Evolutionary conservation across 768 basidiomycete genomes (phyloP).

Genomic region (Russula abietina): DNA sequence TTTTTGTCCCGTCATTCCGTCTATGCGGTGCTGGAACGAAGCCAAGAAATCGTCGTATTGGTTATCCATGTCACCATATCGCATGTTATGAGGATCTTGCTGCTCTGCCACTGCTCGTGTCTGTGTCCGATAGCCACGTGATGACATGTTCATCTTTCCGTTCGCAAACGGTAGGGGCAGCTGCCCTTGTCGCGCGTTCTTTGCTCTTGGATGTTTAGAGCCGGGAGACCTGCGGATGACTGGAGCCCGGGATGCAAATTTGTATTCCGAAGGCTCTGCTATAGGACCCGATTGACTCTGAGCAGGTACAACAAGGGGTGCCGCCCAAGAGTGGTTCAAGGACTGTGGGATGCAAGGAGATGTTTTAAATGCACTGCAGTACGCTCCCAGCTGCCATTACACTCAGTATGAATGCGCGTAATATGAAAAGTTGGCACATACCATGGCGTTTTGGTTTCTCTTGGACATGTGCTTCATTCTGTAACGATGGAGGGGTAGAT

Average conservation of each 20-base stretch:
- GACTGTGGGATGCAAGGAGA: not conserved
- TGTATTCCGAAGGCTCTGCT: conserved; percentile 9
- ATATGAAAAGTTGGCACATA: not conserved
- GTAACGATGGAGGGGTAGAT: not conserved
- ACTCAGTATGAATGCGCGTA: not conserved
- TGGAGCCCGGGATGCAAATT: conserved; percentile 17
- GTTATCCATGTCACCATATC: not conserved
- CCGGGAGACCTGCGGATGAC: conserved; percentile 10
- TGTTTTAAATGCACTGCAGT: conserved; percentile 11
- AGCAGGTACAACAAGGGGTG: conserved; percentile 10
- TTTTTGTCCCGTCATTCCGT: conserved; percentile 18
- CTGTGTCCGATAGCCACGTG: not conserved
- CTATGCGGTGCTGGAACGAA: conserved; percentile 17
- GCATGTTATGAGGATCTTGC: not conserved
- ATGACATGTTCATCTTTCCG: not conserved
- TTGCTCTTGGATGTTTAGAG: not conserved
- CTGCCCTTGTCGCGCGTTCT: not conserved
- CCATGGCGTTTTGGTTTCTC: not conserved
- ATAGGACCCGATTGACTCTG: not conserved
- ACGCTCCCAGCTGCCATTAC: not conserved
- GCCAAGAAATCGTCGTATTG: conserved; percentile 21
- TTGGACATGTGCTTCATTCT: not conserved
- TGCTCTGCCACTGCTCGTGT: not conserved
- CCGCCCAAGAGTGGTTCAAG: conserved; percentile 5
- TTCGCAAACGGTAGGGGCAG: not conserved